These are phyloP conservation scores for Mycosphaerella sp. DNA, from an alignment of 2,329 filamentous ascomycete genomes.

Conservation along the genomic window DNA sequence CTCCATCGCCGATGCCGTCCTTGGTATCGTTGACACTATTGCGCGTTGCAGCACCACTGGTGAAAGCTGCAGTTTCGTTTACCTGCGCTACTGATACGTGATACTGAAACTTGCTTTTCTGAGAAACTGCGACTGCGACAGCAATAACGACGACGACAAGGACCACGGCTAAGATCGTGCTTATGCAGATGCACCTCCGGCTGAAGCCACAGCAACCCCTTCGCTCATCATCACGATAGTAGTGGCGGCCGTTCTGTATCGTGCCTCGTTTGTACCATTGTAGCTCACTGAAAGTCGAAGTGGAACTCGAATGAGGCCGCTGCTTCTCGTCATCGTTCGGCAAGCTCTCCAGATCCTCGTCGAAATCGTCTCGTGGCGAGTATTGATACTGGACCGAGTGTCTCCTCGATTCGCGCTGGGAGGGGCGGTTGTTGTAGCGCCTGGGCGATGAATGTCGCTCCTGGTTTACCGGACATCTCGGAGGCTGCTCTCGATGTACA, in stretches of 20 bases:
- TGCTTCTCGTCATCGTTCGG: slow-evolving; percentile 7
- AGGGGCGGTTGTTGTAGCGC: neutral
- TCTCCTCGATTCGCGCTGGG: neutral
- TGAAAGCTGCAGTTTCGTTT: slow-evolving; percentile 29
- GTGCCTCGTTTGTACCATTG: slow-evolving; percentile 11
- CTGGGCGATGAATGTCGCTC: neutral
- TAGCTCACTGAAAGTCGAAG: slow-evolving; percentile 11
- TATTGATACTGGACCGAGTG: slow-evolving; percentile 2
- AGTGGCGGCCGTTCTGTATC: neutral
- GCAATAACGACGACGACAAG: slow-evolving; percentile 20
- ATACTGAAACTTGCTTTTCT: slow-evolving; percentile 25
- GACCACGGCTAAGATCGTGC: slow-evolving; percentile 19
- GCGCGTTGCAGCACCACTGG: slow-evolving; percentile 27
- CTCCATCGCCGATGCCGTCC: slow-evolving; percentile 24
- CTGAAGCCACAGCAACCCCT: slow-evolving; percentile 13
- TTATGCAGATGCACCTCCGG: slow-evolving; percentile 23
- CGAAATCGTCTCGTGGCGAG: slow-evolving; percentile 2
- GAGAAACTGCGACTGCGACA: slow-evolving; percentile 25
- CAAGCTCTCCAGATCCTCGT: slow-evolving; percentile 8
- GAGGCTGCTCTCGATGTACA: neutral
- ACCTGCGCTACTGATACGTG: slow-evolving; percentile 28
- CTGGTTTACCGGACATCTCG: neutral
- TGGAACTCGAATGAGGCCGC: slow-evolving; percentile 3
- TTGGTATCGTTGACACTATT: slow-evolving; percentile 25
- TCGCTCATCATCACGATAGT: slow-evolving; percentile 6